phyloP scores from a whole-genome alignment of 176 grass and related monocot genomes.

The Tuctoria greenei region DNA sequence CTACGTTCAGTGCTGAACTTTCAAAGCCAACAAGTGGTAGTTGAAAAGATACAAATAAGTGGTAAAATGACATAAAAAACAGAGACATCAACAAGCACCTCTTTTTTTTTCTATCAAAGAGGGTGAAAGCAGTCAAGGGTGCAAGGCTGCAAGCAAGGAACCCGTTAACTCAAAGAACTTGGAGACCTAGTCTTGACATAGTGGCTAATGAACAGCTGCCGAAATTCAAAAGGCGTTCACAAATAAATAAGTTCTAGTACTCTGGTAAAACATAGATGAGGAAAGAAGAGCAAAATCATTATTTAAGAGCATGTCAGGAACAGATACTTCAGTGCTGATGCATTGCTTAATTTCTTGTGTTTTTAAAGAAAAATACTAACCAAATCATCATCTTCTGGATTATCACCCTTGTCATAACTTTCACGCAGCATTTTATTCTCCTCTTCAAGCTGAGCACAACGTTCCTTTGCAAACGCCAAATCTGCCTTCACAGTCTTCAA shows the following conservation, averaged over 20 bases:
- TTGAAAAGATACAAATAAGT: not conserved
- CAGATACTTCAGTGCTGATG: not conserved
- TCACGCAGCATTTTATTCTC: constrained; percentile 89
- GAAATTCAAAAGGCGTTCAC: not conserved
- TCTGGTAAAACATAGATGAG: not conserved
- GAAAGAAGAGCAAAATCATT: not conserved
- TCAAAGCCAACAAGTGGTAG: not conserved
- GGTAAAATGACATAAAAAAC: not conserved
- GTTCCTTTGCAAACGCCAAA: constrained; percentile 87
- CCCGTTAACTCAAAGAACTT: not conserved
- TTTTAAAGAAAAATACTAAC: constrained; percentile 41
- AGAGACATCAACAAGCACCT: not conserved
- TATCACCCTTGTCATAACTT: constrained; percentile 73
- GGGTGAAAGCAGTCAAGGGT: not conserved
- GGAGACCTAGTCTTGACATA: constrained; percentile 1
- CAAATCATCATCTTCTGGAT: constrained; percentile 92
- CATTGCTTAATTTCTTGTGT: not conserved
- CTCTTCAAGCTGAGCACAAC: constrained; percentile 95
- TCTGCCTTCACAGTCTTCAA: constrained; percentile 96
- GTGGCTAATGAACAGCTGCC: not conserved
- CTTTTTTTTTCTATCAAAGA: not conserved
- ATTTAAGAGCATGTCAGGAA: not conserved
- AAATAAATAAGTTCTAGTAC: not conserved
- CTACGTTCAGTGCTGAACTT: not conserved
- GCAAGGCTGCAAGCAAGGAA: not conserved